Base-by-base conservation (phyloP, 2,329 filamentous ascomycete genomes). In the Fusarium anguioides region DNA sequence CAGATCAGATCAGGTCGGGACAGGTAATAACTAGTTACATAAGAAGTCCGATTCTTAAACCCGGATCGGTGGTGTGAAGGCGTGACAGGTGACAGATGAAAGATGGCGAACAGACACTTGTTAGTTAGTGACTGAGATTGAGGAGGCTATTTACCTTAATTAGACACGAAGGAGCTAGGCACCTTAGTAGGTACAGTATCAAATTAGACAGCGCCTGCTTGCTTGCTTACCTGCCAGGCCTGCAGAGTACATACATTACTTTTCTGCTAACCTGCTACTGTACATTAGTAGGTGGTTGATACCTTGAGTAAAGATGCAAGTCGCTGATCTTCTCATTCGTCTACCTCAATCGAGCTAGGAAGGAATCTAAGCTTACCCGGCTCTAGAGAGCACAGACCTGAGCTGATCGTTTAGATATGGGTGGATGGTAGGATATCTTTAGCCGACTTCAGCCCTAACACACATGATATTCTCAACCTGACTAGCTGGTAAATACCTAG, bases 1-100 rank as follows among this genome's bases (percentile, higher is more conserved):
- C 18, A 47, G 27, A 40, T 23, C 48, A 29, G 27, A 29, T 41
- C 42, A 45, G n/a, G n/a, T 14, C 8, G 24, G 31, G 14, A 37
- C 35, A 9, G 8, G 29, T n/a, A 31, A 44, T 11, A 26, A 31
- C 33, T 36, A 27, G 18, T 39, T 35, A 29, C 33, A 26, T n/a
- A 44, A 12, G 37, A 26, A 9, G 31, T 27, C 18, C 3, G 20
- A 31, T 48, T 29, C 20, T 21, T 21, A 17, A 36, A 31, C 40
- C 21, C 9, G 21, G n/a, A n/a, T 40, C 37, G 15, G 45, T 33
- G 21, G 48, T 47, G 48, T 29, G 39, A 23, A 27, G 10, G 36
- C 18, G 36, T 56, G 56, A 62, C 57, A 47, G 21, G 27, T 56
- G 49, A 39, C 36, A 57, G 37, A 27, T 56, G 41, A 35, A 29